phyloP scores from a whole-genome alignment of 2,329 filamentous ascomycete species.

The Dactylella cylindrospora region DNA sequence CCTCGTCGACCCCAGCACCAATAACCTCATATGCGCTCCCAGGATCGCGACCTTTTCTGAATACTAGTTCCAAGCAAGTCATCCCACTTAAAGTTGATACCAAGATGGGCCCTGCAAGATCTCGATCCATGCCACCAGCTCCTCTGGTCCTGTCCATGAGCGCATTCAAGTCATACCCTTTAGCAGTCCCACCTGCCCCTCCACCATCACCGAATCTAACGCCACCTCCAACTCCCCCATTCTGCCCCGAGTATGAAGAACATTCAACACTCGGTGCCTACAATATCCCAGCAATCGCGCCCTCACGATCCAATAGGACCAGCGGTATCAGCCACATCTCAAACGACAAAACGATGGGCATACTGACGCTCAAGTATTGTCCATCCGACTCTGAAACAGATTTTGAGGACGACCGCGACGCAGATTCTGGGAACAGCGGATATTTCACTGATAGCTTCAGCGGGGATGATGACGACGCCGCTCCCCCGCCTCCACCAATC shows the following conservation, averaged over 20 bases:
- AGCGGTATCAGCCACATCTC: background rate
- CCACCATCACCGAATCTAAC: conserved; percentile 33
- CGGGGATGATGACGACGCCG: conserved; percentile 13
- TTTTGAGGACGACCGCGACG: conserved; percentile 11
- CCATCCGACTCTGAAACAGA: background rate
- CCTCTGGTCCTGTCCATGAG: conserved; percentile 34
- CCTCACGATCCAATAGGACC: conserved; percentile 1
- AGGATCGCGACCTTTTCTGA: conserved; percentile 20
- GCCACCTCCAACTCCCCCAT: conserved; percentile 33
- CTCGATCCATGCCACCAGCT: conserved; percentile 13
- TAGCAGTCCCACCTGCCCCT: conserved; percentile 29
- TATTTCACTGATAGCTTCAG: background rate
- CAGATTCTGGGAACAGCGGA: conserved; percentile 7
- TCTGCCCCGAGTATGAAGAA: conserved; percentile 38
- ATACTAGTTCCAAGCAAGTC: conserved; percentile 24
- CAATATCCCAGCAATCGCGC: conserved; percentile 25
- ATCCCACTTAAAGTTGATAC: conserved; percentile 2
- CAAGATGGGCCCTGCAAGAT: no score
- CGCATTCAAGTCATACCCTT: conserved; percentile 27
- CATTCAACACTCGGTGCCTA: conserved; percentile 28
- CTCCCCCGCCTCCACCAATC: conserved; percentile 21
- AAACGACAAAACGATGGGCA: background rate
- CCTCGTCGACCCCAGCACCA: background rate
- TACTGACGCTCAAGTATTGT: background rate
- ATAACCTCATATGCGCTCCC: conserved; percentile 8